These are phyloP conservation scores for Cubamyces lactineus DNA, from an alignment of 768 basidiomycete genomes.

Conservation along the genomic window DNA sequence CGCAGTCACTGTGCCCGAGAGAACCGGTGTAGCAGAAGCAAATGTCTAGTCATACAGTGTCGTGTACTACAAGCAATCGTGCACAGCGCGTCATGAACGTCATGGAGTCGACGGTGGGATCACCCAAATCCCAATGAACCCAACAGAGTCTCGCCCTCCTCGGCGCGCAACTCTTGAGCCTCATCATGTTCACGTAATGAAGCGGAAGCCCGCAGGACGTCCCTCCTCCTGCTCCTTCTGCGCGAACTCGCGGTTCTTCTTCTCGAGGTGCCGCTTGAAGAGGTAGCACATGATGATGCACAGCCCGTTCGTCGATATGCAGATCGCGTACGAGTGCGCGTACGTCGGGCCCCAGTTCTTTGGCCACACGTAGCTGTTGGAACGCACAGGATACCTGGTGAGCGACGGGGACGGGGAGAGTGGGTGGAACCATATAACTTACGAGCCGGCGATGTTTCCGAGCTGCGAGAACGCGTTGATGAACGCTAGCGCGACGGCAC, in stretches of 20 bases:
- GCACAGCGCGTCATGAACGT: conserved; percentile 5
- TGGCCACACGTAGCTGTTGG: conserved; percentile 66
- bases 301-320: conserved; percentile 58
- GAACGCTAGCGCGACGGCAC: conserved; percentile 83
- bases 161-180: too few species aligned
- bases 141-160: too few species aligned
- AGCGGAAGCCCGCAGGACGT: conserved; percentile 44
- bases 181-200: conserved; percentile 39
- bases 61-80: conserved; percentile 14
- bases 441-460: conserved; percentile 86
- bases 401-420: background rate
- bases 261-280: conserved; percentile 37
- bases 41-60: conserved; percentile 13
- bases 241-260: conserved; percentile 36
- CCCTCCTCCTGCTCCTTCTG: conserved; percentile 48
- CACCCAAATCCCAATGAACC: too few species aligned
- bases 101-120: background rate
- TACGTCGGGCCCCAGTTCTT: conserved; percentile 72
- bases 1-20: too few species aligned
- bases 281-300: conserved; percentile 42
- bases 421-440: conserved; percentile 37
- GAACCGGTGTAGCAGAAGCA: background rate
- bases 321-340: conserved; percentile 70
- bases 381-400: conserved; percentile 7
- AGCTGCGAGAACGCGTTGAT: conserved; percentile 82